Conservation (phyloP, 768 basidiomycete genomes). For the Coprinellus micaceus region DNA sequence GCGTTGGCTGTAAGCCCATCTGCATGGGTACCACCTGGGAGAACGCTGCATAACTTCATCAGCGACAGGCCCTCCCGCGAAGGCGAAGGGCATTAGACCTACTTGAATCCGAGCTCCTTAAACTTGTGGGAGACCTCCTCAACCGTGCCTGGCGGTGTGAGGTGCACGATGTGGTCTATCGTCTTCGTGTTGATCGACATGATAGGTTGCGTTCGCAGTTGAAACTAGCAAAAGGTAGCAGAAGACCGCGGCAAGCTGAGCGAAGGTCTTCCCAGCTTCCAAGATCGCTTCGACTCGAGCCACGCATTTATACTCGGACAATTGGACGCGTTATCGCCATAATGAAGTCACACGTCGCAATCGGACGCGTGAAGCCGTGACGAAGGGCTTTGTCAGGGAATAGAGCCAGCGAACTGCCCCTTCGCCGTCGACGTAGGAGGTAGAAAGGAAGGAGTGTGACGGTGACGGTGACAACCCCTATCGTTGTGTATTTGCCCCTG, state of each 20-base stretch:
- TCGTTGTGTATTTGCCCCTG: no score
- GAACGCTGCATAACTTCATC: conserved; percentile 42
- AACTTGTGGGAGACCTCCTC: conserved; percentile 49
- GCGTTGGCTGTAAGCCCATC: conserved; percentile 62
- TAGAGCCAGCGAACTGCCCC: no score
- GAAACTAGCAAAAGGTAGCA: not conserved
- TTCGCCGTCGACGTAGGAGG: no score
- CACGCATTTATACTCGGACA: not conserved
- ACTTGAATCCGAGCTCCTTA: conserved; percentile 65
- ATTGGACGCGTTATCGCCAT: not conserved
- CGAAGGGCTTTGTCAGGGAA: no score
- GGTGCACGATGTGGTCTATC: conserved; percentile 69
- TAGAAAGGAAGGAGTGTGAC: no score
- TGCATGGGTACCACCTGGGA: conserved; percentile 62
- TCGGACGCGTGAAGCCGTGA: not conserved
- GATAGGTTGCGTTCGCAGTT: not conserved
- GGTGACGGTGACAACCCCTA: no score
- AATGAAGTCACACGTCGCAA: conserved; percentile 1
- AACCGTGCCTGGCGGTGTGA: conserved; percentile 63
- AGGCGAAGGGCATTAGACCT: conserved; percentile 14
- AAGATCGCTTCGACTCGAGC: not conserved
- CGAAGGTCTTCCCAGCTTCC: no score
- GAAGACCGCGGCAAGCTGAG: not conserved
- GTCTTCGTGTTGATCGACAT: conserved; percentile 21
- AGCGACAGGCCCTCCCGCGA: not conserved